phyloP scores from a whole-genome alignment of 148 eudicot species.

The Bassia scoparia region DNA sequence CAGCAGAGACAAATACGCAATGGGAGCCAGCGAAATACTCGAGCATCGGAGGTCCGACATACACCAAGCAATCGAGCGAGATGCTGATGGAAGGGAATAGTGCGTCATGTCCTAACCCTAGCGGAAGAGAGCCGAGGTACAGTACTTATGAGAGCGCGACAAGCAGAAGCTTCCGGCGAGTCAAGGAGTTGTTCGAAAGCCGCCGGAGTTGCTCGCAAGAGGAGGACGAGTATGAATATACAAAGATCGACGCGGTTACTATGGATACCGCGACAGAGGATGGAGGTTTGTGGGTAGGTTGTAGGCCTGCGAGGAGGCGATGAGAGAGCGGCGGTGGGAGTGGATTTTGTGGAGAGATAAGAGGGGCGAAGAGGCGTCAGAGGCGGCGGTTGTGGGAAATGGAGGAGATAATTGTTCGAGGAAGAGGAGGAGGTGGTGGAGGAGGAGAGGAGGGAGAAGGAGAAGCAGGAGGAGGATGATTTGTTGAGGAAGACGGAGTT shows the following conservation, averaged over 20 bases:
- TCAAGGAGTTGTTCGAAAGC: constrained; percentile 84
- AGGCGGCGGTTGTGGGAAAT: constrained; percentile 55
- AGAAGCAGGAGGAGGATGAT: constrained; percentile 43
- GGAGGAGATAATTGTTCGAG: constrained; percentile 44
- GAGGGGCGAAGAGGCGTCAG: constrained; percentile 71
- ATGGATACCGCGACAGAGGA: constrained; percentile 89
- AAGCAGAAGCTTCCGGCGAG: constrained; percentile 89
- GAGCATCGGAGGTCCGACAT: constrained; percentile 89
- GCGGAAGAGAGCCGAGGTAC: constrained; percentile 88
- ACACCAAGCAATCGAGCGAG: constrained; percentile 54
- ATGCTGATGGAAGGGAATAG: constrained; percentile 96
- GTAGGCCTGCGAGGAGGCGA: constrained; percentile 67
- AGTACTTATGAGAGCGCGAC: constrained; percentile 66
- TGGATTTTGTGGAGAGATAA: constrained; percentile 85
- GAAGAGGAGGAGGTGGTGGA: constrained; percentile 85
- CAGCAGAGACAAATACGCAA: constrained; percentile 74
- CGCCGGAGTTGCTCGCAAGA: constrained; percentile 79
- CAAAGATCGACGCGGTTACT: constrained; percentile 81
- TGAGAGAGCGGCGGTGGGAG: constrained; percentile 62
- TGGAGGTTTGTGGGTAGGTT: constrained; percentile 69
- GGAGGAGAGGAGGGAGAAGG: constrained; percentile 54
- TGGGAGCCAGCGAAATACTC: constrained; percentile 79
- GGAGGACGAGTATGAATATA: constrained; percentile 84
- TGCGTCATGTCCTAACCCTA: constrained; percentile 91
- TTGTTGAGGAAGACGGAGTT: constrained; percentile 57